Conservation (phyloP, 371 early-diverging fungal species). For the Apophysomyces variabilis region DNA sequence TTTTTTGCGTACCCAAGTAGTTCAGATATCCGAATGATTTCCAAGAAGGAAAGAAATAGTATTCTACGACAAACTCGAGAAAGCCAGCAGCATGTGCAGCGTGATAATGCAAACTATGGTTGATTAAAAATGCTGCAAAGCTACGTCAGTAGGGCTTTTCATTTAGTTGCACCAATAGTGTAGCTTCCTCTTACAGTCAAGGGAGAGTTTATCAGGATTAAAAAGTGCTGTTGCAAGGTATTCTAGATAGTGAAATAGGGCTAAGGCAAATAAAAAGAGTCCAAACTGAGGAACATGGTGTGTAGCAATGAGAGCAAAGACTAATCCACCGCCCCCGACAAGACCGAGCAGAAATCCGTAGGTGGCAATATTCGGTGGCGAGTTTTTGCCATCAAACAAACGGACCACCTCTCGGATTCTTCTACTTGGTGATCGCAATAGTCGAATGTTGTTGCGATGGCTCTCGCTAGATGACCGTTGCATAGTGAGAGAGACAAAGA, state of each 20-base stretch:
- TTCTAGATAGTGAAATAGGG: slow-evolving; percentile 78
- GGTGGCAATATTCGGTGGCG: slow-evolving; percentile 74
- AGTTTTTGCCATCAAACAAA: slow-evolving; percentile 70
- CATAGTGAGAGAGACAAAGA: neutral
- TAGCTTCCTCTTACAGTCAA: slow-evolving; percentile 62
- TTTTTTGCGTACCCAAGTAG: slow-evolving; percentile 49
- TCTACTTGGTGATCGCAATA: neutral
- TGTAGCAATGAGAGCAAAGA: slow-evolving; percentile 31
- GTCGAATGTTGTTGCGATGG: neutral
- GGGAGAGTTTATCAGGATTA: slow-evolving; percentile 59
- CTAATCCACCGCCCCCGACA: slow-evolving; percentile 60
- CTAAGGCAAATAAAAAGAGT: slow-evolving; percentile 64
- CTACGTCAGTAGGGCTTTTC: neutral
- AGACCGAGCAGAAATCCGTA: slow-evolving; percentile 70
- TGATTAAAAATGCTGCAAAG: slow-evolving; percentile 72
- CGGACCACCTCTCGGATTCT: neutral
- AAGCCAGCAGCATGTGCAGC: slow-evolving; percentile 70
- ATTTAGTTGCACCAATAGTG: neutral
- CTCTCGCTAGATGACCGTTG: neutral
- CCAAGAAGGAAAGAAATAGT: slow-evolving; percentile 64
- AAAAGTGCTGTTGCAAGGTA: slow-evolving; percentile 81
- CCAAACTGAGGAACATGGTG: slow-evolving; percentile 59
- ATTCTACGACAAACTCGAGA: slow-evolving; percentile 73
- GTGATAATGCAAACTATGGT: slow-evolving; percentile 77
- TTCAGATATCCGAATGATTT: slow-evolving; percentile 61